These are phyloP conservation scores for Candida tropicalis DNA, from an alignment of 1,139 yeast genomes.

Conservation along the genomic window DNA sequence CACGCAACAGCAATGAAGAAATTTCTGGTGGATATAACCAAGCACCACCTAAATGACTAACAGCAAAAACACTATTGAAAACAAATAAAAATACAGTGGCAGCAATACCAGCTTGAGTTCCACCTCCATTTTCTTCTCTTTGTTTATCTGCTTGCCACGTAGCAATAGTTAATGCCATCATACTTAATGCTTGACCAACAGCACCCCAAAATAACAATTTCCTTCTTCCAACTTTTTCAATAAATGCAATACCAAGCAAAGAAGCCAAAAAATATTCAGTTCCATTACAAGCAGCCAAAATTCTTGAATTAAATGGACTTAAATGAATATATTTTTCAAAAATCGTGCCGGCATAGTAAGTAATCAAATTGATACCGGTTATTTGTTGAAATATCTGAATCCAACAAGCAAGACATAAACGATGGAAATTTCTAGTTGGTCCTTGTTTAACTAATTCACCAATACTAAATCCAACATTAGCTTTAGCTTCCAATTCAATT, in stretches of 20 bases:
- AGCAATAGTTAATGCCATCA: slow-evolving; percentile 34
- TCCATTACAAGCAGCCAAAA: slow-evolving; percentile 40
- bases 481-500: slow-evolving; percentile 27
- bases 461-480: slow-evolving; percentile 27
- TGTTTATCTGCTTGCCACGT: slow-evolving; percentile 29
- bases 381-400: slow-evolving; percentile 49
- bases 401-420: slow-evolving; percentile 50
- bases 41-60: slow-evolving; percentile 37
- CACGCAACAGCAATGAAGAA: slow-evolving; percentile 36
- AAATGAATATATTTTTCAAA: slow-evolving; percentile 47
- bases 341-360: slow-evolving; percentile 47
- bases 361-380: slow-evolving; percentile 26
- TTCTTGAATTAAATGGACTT: slow-evolving; percentile 37
- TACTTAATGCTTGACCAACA: slow-evolving; percentile 42
- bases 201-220: slow-evolving; percentile 55
- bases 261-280: slow-evolving; percentile 46
- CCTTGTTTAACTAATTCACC: slow-evolving; percentile 38
- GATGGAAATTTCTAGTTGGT: slow-evolving; percentile 47
- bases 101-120: slow-evolving; percentile 28
- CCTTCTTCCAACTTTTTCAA: slow-evolving; percentile 59
- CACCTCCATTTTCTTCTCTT: slow-evolving; percentile 15
- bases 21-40: slow-evolving; percentile 48
- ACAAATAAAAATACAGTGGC: slow-evolving; percentile 42
- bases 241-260: slow-evolving; percentile 43
- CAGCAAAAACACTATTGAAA: slow-evolving; percentile 34